Percentiles rank a stretch among this genome's conserved stretches.
phyloP scores from a whole-genome alignment of 352 stramenopile genomes.

The Phytophthora colocasiae region DNA sequence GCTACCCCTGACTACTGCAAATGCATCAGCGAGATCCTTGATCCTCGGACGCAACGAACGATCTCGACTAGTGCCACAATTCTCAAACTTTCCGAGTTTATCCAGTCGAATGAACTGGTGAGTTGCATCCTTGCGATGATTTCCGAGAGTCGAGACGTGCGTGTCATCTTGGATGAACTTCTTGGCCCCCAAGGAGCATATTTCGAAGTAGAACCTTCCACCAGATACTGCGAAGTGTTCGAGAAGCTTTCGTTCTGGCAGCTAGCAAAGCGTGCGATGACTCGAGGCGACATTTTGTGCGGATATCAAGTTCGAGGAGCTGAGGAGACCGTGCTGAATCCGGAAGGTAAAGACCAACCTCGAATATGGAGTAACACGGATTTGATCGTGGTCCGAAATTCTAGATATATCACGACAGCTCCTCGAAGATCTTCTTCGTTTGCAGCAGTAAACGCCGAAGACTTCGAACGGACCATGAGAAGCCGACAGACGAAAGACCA shows the following conservation, averaged over 20 bases:
- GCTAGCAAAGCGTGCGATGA: slow-evolving; percentile 64
- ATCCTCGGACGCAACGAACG: slow-evolving; percentile 85
- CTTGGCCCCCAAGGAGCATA: slow-evolving; percentile 71
- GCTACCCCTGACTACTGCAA: slow-evolving; percentile 51
- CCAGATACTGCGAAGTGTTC: slow-evolving; percentile 56
- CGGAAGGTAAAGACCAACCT: slow-evolving; percentile 53
- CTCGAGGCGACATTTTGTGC: slow-evolving; percentile 73
- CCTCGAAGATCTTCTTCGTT: slow-evolving; percentile 24
- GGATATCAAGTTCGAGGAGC: slow-evolving; percentile 70
- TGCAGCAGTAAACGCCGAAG: slow-evolving; percentile 34
- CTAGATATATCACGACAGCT: slow-evolving; percentile 16
- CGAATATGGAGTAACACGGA: slow-evolving; percentile 66
- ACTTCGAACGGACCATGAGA: slow-evolving; percentile 64
- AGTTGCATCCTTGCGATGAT: slow-evolving; percentile 90
- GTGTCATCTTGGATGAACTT: slow-evolving; percentile 80
- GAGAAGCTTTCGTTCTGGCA: slow-evolving; percentile 85
- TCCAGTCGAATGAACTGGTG: slow-evolving; percentile 91
- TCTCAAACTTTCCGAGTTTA: slow-evolving; percentile 83
- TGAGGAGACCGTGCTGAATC: slow-evolving; percentile 79
- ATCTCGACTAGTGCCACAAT: slow-evolving; percentile 81
- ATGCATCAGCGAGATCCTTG: slow-evolving; percentile 89
- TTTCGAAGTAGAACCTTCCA: slow-evolving; percentile 76
- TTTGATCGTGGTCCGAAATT: slow-evolving; percentile 70
- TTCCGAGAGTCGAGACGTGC: slow-evolving; percentile 85
- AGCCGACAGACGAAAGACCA: slow-evolving; percentile 57